Conservation (phyloP, 208 protist genomes). For the Plasmodiophora brassicae region DNA sequence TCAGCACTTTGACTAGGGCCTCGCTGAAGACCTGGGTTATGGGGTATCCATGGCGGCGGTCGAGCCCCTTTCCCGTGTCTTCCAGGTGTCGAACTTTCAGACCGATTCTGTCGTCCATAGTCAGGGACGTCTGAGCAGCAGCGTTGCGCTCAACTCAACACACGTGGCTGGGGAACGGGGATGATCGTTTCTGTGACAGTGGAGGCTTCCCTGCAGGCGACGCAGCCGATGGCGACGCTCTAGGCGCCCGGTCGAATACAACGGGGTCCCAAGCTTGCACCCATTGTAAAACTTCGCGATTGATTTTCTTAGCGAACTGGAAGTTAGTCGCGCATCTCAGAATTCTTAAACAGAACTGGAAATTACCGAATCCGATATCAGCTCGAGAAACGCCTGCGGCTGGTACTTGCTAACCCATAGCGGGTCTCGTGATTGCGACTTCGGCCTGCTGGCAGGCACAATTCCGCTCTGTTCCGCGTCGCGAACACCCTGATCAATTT, state of each 20-base stretch:
- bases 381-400: background rate
- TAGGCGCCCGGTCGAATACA: background rate
- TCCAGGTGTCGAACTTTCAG: too few relatives aligned
- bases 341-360: background rate
- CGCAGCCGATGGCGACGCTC: too few relatives aligned
- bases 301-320: background rate
- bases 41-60: background rate
- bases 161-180: too few relatives aligned
- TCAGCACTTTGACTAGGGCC: background rate
- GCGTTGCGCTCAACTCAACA: too few relatives aligned
- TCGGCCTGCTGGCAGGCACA: background rate
- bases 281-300: constrained; percentile 24
- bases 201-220: too few relatives aligned
- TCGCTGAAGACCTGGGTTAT: background rate
- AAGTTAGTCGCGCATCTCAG: background rate
- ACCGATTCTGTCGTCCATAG: too few relatives aligned
- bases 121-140: too few relatives aligned
- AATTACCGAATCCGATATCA: background rate
- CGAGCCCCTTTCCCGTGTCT: too few relatives aligned
- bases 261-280: constrained; percentile 8
- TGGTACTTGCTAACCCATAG: background rate
- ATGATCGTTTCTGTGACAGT: too few relatives aligned
- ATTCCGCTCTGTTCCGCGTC: background rate
- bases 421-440: background rate
- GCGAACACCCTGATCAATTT: background rate